Evolutionary conservation across 345 rosid species (phyloP).

Genomic region (Melaleuca quinquenervia): DNA sequence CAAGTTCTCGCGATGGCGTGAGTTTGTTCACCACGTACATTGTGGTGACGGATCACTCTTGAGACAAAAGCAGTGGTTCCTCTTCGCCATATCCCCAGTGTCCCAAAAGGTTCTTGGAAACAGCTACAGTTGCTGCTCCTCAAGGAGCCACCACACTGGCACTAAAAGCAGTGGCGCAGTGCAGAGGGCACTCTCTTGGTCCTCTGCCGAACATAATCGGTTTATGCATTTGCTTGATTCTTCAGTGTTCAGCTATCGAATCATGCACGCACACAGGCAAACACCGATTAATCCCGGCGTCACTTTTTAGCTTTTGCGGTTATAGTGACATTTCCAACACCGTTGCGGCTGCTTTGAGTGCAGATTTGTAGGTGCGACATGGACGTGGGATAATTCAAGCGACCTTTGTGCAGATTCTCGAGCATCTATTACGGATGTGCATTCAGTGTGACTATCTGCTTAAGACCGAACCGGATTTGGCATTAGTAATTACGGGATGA

Average conservation of each 20-base stretch:
- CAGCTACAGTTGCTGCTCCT: not conserved
- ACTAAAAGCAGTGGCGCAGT: not conserved
- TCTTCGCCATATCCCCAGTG: not conserved
- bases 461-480: not conserved
- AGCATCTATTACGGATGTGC: not conserved
- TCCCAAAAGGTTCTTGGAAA: not conserved
- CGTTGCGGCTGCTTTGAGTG: not conserved
- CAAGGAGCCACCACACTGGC: not conserved
- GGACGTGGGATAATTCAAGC: not conserved
- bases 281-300: not conserved
- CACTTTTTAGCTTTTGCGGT: not conserved
- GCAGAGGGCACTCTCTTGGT: not conserved
- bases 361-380: not conserved
- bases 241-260: not conserved
- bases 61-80: not conserved
- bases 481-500: not conserved
- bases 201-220: not conserved
- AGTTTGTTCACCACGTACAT: not conserved
- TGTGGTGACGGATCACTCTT: not conserved
- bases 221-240: not conserved
- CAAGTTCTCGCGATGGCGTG: not conserved
- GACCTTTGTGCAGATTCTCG: not conserved
- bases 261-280: not conserved
- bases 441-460: not conserved
- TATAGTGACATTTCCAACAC: not conserved